These are phyloP conservation scores for Suillus decipiens DNA, from an alignment of 768 basidiomycete genomes.

Conservation along the genomic window DNA sequence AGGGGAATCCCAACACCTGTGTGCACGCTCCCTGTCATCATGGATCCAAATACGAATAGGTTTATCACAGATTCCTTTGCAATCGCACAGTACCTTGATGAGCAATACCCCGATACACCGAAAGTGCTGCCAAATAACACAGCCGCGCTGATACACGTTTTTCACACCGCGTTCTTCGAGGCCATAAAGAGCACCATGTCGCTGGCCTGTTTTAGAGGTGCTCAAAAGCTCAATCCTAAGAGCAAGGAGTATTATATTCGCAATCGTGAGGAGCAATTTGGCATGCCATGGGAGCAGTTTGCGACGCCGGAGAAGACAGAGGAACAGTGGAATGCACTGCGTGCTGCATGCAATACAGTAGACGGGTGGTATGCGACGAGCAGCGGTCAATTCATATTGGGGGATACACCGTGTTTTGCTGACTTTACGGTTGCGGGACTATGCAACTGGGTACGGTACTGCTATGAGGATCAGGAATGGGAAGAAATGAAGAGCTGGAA, in stretches of 20 bases:
- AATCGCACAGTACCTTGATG: conserved; percentile 55
- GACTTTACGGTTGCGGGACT: conserved; percentile 26
- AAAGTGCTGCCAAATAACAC: conserved; percentile 38
- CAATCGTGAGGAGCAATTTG: conserved; percentile 36
- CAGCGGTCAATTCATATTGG: conserved; percentile 11
- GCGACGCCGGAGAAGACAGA: conserved; percentile 28
- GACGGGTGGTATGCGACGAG: conserved; percentile 16
- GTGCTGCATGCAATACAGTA: conserved; percentile 31
- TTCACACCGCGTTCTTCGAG: conserved; percentile 21
- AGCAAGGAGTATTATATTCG: conserved; percentile 42
- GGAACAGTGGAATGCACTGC: conserved; percentile 39
- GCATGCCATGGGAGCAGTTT: conserved; percentile 39
- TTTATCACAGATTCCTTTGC: conserved; percentile 43
- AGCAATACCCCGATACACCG: conserved; percentile 46
- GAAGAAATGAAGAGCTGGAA: conserved; percentile 12
- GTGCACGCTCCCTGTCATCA: conserved; percentile 51
- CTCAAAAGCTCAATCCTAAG: conserved; percentile 30
- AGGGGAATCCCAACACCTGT: conserved; percentile 28
- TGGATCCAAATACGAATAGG: conserved; percentile 43
- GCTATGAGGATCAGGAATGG: conserved; percentile 16
- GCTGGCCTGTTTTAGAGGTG: conserved; percentile 25
- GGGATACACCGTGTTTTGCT: conserved; percentile 20
- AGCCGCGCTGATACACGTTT: conserved; percentile 34
- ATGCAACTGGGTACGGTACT: conserved; percentile 15
- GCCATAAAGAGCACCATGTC: conserved; percentile 14